phyloP scores from a whole-genome alignment of 2,329 filamentous ascomycete species.

The Sarocladium brachiariae region DNA sequence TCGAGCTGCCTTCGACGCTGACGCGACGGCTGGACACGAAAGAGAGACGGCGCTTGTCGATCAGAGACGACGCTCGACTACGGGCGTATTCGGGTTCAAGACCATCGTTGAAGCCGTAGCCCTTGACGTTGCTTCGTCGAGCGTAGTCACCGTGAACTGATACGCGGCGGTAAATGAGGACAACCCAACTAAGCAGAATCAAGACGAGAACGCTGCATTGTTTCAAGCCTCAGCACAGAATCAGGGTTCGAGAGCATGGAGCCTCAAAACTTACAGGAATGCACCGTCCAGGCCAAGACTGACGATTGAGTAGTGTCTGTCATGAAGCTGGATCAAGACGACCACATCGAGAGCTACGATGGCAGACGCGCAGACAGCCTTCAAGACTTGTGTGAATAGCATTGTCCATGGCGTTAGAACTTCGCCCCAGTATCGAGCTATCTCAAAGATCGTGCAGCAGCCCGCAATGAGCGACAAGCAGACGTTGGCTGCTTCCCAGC shows the following conservation, averaged over 20 bases:
- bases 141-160: constrained; percentile 43
- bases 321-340: constrained; percentile 37
- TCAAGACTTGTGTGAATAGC: constrained; percentile 44
- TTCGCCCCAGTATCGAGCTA: constrained; percentile 40
- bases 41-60: constrained; percentile 22
- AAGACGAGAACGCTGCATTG: constrained; percentile 34
- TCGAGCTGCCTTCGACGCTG: constrained; percentile 4
- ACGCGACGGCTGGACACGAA: constrained; percentile 17
- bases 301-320: constrained; percentile 40
- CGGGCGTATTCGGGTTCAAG: constrained; percentile 21
- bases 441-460: constrained; percentile 38
- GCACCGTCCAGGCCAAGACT: constrained; percentile 32
- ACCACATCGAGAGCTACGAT: constrained; percentile 46
- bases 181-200: constrained; percentile 38
- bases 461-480: constrained; percentile 40
- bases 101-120: constrained; percentile 36
- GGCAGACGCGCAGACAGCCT: constrained; percentile 37
- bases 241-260: not conserved
- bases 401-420: constrained; percentile 48
- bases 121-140: constrained; percentile 41
- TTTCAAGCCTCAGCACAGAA: no score
- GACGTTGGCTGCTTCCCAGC: constrained; percentile 49
- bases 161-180: constrained; percentile 40
- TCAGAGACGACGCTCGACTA: constrained; percentile 17
- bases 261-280: constrained; percentile 36